A percentile compares a stretch with the other conserved stretches of the same genome.
phyloP scores from a whole-genome alignment of 1,139 yeast genomes.

The Zhuliangozyma blackwelliae region DNA sequence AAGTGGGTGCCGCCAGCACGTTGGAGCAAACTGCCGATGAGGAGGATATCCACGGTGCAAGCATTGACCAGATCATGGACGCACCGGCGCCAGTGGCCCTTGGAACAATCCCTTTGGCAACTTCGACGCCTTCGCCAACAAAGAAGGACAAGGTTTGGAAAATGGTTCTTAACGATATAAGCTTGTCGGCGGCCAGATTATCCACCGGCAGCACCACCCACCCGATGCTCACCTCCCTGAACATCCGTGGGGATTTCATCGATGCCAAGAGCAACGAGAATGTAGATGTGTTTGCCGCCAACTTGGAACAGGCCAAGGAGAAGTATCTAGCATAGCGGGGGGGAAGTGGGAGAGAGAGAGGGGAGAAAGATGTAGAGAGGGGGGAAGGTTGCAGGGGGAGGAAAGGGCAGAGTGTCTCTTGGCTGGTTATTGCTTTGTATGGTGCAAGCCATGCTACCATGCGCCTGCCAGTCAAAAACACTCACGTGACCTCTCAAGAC shows the following conservation, averaged over 20 bases:
- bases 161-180: slow-evolving; percentile 41
- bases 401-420: no score
- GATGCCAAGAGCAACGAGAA: slow-evolving; percentile 10
- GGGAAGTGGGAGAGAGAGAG: neutral
- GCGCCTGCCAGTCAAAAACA: no score
- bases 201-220: slow-evolving; percentile 39
- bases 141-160: slow-evolving; percentile 25
- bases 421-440: neutral
- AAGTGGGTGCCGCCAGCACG: neutral
- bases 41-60: no score
- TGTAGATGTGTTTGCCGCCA: slow-evolving; percentile 11
- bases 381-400: no score
- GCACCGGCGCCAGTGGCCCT: no score
- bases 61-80: no score
- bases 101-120: no score
- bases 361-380: no score
- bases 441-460: neutral
- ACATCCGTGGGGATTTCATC: slow-evolving; percentile 13
- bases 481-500: neutral
- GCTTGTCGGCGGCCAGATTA: slow-evolving; percentile 48
- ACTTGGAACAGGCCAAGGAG: slow-evolving; percentile 9
- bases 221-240: slow-evolving; percentile 7
- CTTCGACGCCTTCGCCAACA: no score
- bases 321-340: slow-evolving; percentile 3
- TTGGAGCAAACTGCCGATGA: neutral